Base-by-base conservation (phyloP, 345 rosid genomes). In the Aquilaria yunnanensis region DNA sequence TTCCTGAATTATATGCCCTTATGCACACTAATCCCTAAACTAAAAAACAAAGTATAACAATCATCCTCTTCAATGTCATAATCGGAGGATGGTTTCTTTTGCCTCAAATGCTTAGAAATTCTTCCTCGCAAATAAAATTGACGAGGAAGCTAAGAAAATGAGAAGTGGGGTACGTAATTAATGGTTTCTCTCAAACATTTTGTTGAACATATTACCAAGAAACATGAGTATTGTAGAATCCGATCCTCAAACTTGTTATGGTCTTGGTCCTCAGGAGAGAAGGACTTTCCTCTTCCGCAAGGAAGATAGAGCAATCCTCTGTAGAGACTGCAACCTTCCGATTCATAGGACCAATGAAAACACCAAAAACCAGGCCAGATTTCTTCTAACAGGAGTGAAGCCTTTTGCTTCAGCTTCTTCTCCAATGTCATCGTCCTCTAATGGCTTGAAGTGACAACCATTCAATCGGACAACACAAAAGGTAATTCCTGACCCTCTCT, bases 251-350 rank as follows among this genome's bases (percentile, higher is more conserved):
- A 11, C 7, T 12, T 51, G 3, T 13, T 60, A 48, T 11, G 37
- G 49, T 53, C 47, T 37, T 54, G 8, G 14, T 61, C n/a, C 53
- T 5, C 73, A 89, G 96, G 84, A 82, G 69, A 80, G 85, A 60
- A 74, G 84, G 13, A 96, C 85, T 2, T 65, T 84, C 62, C 69
- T 89, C n/a, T 92, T 92, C 66, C 89, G 98, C 66, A 84, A 73
- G 77, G 86, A 89, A 76, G 96, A 92, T 58, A 82, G 96, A 72
- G 93, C 96, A 4, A 87, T 89, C 67, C 78, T 89, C 1, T 92
- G 98, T 76, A 78, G 82, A 71, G 91, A 85, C 67, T 92, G 98
- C 75, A 96, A 89, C 77, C 43, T 83, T 53, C 73, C 82, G 12
- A 81, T 87, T 51, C 98, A 89, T 54, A 66, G 64, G 70, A 83